Evolutionary conservation across 352 stramenopile species (phyloP).

Genomic region (Halophytophthora polymorphica): DNA sequence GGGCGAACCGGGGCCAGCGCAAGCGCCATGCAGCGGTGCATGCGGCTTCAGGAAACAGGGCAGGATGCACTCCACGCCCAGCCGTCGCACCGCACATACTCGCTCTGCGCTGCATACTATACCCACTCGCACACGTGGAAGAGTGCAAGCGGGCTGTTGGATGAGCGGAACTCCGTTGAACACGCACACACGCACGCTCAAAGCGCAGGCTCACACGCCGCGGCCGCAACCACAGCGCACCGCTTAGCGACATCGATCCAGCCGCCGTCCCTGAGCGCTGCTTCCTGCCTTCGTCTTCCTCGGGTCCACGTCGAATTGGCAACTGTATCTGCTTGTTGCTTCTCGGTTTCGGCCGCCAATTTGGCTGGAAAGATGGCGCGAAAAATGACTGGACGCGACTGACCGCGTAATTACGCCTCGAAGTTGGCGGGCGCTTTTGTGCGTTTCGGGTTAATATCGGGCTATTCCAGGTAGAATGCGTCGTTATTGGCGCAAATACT

Average conservation of each 20-base stretch:
- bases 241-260: no score
- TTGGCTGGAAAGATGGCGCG: background rate
- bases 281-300: no score
- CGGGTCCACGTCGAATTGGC: slow-evolving; percentile 22
- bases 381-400: slow-evolving; percentile 30
- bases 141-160: slow-evolving; percentile 61
- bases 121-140: slow-evolving; percentile 57
- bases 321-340: no score
- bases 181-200: background rate
- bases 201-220: no score
- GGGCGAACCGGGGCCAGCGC: slow-evolving; percentile 6
- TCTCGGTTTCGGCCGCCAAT: no score
- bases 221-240: no score
- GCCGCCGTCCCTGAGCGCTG: no score
- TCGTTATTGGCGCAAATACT: no score
- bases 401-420: slow-evolving; percentile 16
- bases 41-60: slow-evolving; percentile 24
- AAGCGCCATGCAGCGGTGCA: slow-evolving; percentile 31
- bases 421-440: slow-evolving; percentile 1
- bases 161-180: slow-evolving; percentile 38
- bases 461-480: no score
- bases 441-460: background rate
- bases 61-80: slow-evolving; percentile 29
- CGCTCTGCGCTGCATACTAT: slow-evolving; percentile 77
- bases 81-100: slow-evolving; percentile 24